Conservation (phyloP, 345 rosid genomes). For the Theobroma cacao region DNA sequence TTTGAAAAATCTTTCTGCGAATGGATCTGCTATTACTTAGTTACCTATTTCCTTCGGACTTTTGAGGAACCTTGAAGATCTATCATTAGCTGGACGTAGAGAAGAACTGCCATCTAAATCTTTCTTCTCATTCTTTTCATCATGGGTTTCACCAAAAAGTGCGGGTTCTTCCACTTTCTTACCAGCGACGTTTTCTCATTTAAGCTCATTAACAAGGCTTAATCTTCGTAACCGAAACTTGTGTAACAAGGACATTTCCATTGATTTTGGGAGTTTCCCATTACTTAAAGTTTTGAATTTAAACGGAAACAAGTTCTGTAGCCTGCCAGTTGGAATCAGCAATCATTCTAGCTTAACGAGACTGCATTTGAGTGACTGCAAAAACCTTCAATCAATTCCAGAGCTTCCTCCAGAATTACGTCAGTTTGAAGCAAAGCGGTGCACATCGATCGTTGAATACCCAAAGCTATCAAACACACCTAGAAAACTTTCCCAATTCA, state of each 20-base stretch:
- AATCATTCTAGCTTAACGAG: neutral
- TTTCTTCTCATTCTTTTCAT: neutral
- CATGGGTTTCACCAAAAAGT: neutral
- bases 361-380: neutral
- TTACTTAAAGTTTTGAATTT: neutral
- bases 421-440: neutral
- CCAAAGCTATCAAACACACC: neutral
- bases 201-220: neutral
- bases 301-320: neutral
- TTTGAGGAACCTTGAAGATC: neutral
- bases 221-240: neutral
- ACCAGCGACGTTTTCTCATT: neutral
- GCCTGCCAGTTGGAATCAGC: neutral
- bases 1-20: neutral
- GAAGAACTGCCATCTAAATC: neutral
- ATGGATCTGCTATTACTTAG: neutral
- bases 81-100: neutral
- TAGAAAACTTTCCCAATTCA: accelerated
- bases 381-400: neutral
- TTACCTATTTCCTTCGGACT: neutral
- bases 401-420: neutral
- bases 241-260: neutral
- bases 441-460: neutral
- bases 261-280: neutral
- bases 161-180: neutral